These are phyloP conservation scores for Aspergillus homomorphus DNA, from an alignment of 495 filamentous ascomycete genomes.

Conservation along the genomic window DNA sequence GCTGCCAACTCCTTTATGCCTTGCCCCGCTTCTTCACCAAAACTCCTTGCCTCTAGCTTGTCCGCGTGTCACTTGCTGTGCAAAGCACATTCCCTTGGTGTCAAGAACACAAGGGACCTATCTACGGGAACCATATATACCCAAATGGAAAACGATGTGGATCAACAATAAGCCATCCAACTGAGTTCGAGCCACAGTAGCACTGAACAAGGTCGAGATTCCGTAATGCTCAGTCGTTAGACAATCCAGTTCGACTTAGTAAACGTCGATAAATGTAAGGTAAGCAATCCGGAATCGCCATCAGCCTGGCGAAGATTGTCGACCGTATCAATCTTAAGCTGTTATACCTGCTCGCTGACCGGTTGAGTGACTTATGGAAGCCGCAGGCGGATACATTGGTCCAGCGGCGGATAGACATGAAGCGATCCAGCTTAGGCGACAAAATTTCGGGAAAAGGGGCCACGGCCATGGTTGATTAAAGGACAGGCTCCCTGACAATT, in stretches of 20 bases:
- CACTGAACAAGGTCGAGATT: not conserved
- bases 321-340: not conserved
- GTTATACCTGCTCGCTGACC: not conserved
- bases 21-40: not conserved
- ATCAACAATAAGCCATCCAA: not conserved
- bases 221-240: not conserved
- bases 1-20: not conserved
- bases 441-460: not conserved
- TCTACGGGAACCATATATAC: slow-evolving; percentile 19
- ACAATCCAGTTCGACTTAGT: not conserved
- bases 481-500: not conserved
- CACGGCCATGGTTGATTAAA: not conserved
- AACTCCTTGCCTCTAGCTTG: slow-evolving; percentile 1
- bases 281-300: not conserved
- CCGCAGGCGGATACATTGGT: not conserved
- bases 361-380: not conserved
- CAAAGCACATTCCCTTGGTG: slow-evolving; percentile 3
- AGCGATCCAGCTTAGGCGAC: not conserved
- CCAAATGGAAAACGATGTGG: not conserved
- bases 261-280: not conserved
- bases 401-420: not conserved
- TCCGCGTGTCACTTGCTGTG: slow-evolving; percentile 2
- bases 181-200: not conserved
- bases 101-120: slow-evolving; percentile 12
- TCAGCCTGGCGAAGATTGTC: not conserved